phyloP scores from a whole-genome alignment of 306 rosid species.

The Alnus glutinosa region DNA sequence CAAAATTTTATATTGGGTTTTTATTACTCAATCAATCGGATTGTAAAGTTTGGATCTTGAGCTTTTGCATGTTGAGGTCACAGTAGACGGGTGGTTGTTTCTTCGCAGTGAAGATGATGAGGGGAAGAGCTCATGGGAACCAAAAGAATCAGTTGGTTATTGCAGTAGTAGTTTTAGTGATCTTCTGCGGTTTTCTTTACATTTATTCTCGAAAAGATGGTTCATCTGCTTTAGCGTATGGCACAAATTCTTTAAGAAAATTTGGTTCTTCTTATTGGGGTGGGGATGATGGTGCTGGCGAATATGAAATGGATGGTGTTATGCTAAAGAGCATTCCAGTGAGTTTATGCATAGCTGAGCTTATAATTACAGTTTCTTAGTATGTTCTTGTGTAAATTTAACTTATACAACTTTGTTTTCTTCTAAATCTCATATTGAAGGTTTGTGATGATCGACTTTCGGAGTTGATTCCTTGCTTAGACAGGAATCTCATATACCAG shows the following conservation, averaged over 20 bases:
- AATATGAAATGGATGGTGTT: constrained; percentile 39
- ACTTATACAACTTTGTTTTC: background rate
- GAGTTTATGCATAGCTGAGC: constrained; percentile 42
- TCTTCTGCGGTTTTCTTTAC: constrained; percentile 63
- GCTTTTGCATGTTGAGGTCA: background rate
- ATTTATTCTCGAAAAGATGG: constrained; percentile 50
- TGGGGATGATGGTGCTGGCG: constrained; percentile 49
- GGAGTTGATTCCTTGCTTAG: constrained; percentile 91
- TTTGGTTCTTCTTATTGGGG: constrained; percentile 50
- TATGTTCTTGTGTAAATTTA: constrained; percentile 21
- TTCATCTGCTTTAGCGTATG: constrained; percentile 62
- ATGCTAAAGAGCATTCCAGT: constrained; percentile 76
- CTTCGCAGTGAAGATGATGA: background rate
- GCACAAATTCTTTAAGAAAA: constrained; percentile 54
- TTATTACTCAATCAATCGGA: background rate
- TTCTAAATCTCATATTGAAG: constrained; percentile 41
- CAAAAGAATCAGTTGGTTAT: background rate
- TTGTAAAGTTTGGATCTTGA: background rate
- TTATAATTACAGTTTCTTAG: constrained; percentile 10
- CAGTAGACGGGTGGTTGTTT: background rate
- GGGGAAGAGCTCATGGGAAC: background rate
- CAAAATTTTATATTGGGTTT: background rate
- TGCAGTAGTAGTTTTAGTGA: constrained; percentile 42
- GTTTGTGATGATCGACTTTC: constrained; percentile 89
- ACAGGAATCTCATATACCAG: constrained; percentile 84